Evolutionary conservation across 352 stramenopile genomes (phyloP).

Genomic region (Globisporangium viniferum): DNA sequence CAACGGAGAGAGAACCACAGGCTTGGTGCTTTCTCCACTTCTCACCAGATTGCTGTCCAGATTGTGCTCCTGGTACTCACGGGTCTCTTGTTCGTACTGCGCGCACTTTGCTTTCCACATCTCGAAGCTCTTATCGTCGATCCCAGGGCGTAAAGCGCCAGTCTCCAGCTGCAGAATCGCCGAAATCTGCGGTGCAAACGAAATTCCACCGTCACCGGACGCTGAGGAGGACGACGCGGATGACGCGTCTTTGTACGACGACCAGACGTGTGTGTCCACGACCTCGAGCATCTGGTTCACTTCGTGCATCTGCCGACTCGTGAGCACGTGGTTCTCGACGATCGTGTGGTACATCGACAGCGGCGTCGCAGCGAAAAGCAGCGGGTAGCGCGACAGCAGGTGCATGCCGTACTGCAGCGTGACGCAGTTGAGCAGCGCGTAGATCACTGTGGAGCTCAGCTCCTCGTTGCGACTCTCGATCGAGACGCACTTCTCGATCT

Average conservation of each 20-base stretch:
- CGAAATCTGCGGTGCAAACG: slow-evolving; percentile 66
- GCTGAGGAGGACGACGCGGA: slow-evolving; percentile 16
- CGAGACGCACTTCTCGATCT: slow-evolving; percentile 42
- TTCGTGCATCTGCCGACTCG: slow-evolving; percentile 58
- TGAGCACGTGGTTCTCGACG: slow-evolving; percentile 67
- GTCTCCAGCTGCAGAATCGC: slow-evolving; percentile 70
- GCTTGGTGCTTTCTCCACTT: not conserved
- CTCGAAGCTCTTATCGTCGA: slow-evolving; percentile 47
- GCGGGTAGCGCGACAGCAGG: slow-evolving; percentile 52
- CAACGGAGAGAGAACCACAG: not conserved
- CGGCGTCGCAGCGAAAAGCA: slow-evolving; percentile 61
- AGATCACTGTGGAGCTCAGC: slow-evolving; percentile 60
- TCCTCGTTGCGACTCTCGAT: slow-evolving; percentile 36
- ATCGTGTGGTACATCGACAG: slow-evolving; percentile 79
- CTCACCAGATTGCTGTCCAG: not conserved
- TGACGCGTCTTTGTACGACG: slow-evolving; percentile 62
- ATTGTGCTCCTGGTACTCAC: slow-evolving; percentile 16
- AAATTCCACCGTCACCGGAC: slow-evolving; percentile 32
- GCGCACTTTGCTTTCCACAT: slow-evolving; percentile 53
- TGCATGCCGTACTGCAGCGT: slow-evolving; percentile 53
- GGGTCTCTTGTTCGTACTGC: slow-evolving; percentile 42
- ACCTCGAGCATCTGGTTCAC: slow-evolving; percentile 73
- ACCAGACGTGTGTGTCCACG: slow-evolving; percentile 81
- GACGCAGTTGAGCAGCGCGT: slow-evolving; percentile 63
- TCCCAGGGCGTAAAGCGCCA: slow-evolving; percentile 29